Evolutionary conservation across 2,329 filamentous ascomycete species (phyloP).

Genomic region (Pezicula radicicola): DNA sequence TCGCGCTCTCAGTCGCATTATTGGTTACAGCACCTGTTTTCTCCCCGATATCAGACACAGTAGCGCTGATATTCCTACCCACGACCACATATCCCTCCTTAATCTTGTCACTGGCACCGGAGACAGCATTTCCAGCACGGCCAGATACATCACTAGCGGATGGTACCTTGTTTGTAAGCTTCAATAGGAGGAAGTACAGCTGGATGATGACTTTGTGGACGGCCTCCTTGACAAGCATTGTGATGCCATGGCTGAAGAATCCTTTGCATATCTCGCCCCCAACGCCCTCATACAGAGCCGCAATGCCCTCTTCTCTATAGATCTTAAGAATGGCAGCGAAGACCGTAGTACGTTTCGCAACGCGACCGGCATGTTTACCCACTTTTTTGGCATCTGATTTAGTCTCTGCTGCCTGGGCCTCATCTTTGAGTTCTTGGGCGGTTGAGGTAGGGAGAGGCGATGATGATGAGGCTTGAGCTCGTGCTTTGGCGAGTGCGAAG

Average conservation of each 20-base stretch:
- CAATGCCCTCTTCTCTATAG: constrained; percentile 60
- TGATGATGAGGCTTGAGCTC: constrained; percentile 61
- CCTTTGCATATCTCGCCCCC: constrained; percentile 75
- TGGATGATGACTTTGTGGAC: constrained; percentile 71
- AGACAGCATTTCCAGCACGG: constrained; percentile 10
- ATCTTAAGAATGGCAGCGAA: constrained; percentile 60
- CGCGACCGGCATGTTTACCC: constrained; percentile 15
- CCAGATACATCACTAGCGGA: constrained; percentile 29
- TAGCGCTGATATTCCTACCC: constrained; percentile 6
- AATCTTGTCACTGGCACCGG: constrained; percentile 10
- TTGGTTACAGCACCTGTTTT: neutral
- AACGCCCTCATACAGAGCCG: constrained; percentile 73
- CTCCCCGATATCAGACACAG: neutral
- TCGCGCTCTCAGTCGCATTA: constrained; percentile 2
- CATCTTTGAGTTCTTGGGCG: constrained; percentile 24
- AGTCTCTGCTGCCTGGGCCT: constrained; percentile 28
- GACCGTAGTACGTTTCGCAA: constrained; percentile 45
- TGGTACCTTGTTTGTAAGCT: constrained; percentile 39
- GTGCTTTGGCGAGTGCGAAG: constrained; percentile 79
- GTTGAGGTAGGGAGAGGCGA: constrained; percentile 28
- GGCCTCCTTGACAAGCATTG: constrained; percentile 81
- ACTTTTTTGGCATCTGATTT: constrained; percentile 23
- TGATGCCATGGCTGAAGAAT: constrained; percentile 82
- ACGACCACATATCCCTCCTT: constrained; percentile 13
- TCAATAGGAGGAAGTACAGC: constrained; percentile 65